These are phyloP conservation scores for Colletotrichum godetiae DNA, from an alignment of 2,329 filamentous ascomycete species.

Conservation along the genomic window DNA sequence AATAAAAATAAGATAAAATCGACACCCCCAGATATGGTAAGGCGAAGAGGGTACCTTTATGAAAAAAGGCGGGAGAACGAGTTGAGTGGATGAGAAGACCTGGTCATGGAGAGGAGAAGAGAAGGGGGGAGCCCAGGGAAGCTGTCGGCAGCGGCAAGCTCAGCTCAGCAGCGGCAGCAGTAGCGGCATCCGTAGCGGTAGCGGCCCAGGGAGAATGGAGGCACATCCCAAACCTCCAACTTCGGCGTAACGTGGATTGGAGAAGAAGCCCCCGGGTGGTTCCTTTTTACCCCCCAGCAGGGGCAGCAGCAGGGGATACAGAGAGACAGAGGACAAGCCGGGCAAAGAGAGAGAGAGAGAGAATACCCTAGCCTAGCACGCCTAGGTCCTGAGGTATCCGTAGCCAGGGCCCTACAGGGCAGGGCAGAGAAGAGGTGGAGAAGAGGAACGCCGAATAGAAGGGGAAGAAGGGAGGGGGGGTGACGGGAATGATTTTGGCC, in stretches of 20 bases:
- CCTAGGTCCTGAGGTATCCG: neutral
- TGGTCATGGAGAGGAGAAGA: conserved; percentile 31
- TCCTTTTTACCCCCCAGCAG: neutral
- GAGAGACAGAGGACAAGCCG: neutral
- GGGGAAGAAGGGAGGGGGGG: neutral
- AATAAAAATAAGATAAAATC: neutral
- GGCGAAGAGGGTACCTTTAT: conserved; percentile 24
- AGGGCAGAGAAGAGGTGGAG: conserved; percentile 5
- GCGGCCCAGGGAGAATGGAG: neutral
- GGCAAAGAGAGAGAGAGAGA: neutral
- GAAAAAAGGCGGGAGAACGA: neutral
- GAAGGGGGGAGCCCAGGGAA: conserved; percentile 4
- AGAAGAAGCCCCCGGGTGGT: neutral
- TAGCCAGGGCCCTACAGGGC: neutral
- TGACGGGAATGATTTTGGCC: neutral
- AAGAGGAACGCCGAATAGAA: neutral
- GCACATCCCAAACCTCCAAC: neutral
- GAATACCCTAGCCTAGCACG: no score
- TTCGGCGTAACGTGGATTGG: neutral
- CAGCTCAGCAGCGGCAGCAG: conserved; percentile 1
- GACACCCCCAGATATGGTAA: neutral
- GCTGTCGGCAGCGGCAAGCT: conserved; percentile 31
- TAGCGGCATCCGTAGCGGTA: neutral
- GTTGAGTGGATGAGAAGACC: conserved; percentile 2
- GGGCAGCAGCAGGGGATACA: neutral